phyloP scores from a whole-genome alignment of 2,329 filamentous ascomycete species.

The Albophoma yamanashiensis region DNA sequence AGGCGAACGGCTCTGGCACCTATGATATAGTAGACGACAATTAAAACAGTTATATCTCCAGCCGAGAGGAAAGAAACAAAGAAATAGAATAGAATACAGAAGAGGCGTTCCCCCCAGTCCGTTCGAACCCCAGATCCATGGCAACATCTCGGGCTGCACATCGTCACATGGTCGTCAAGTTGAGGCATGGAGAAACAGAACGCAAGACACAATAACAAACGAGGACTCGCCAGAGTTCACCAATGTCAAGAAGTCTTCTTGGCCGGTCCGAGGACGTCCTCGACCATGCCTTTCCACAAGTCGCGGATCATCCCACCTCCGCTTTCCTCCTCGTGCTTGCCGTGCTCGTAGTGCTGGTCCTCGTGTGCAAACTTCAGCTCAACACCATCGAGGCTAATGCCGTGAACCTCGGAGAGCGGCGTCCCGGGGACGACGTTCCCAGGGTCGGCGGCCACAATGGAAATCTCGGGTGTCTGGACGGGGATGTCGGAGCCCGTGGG shows the following conservation, averaged over 20 bases:
- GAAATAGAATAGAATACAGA: not conserved
- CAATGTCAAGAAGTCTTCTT: conserved; percentile 7
- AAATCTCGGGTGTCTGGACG: conserved; percentile 32
- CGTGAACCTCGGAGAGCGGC: conserved; percentile 46
- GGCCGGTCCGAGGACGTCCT: conserved; percentile 28
- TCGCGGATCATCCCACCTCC: conserved; percentile 35
- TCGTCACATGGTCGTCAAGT: not conserved
- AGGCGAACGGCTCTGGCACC: not conserved
- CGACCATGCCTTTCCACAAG: conserved; percentile 46
- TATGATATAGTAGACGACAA: not conserved
- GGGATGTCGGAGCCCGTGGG: conserved; percentile 32
- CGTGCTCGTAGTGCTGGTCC: conserved; percentile 6
- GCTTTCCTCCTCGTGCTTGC: conserved; percentile 16
- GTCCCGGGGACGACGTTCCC: conserved; percentile 38
- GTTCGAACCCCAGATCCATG: not conserved
- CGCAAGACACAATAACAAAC: conserved; percentile 1
- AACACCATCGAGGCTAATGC: conserved; percentile 44
- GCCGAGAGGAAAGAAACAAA: not conserved
- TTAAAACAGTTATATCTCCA: not conserved
- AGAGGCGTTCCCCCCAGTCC: not conserved
- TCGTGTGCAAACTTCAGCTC: conserved; percentile 43
- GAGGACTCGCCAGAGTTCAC: not conserved
- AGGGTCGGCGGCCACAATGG: conserved; percentile 46
- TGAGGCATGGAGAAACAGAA: not conserved
- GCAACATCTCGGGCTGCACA: not conserved